These are phyloP conservation scores for Candida dubliniensis DNA, from an alignment of 1,139 yeast genomes.

Conservation along the genomic window DNA sequence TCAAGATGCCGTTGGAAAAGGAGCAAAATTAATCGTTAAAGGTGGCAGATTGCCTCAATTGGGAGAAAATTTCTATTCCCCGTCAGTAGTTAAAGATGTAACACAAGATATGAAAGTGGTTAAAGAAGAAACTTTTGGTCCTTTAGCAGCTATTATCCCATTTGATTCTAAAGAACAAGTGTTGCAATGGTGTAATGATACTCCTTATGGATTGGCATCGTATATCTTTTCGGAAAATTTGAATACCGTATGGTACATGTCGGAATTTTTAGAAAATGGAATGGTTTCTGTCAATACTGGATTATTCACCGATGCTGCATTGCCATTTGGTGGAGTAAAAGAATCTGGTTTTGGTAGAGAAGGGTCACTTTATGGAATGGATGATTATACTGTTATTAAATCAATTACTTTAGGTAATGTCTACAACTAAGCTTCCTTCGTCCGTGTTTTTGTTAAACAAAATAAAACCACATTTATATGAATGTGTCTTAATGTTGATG, in stretches of 20 bases:
- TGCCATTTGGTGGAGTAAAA: constrained; percentile 52
- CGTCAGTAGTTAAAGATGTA: constrained; percentile 42
- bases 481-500: neutral
- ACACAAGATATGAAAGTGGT: constrained; percentile 41
- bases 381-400: constrained; percentile 44
- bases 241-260: constrained; percentile 55
- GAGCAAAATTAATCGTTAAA: constrained; percentile 44
- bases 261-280: constrained; percentile 44
- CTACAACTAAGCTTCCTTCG: constrained; percentile 18
- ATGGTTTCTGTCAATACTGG: constrained; percentile 52
- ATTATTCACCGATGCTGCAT: constrained; percentile 45
- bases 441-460: too few relatives aligned
- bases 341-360: constrained; percentile 53
- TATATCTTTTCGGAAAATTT: constrained; percentile 45
- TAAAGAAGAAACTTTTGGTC: constrained; percentile 49
- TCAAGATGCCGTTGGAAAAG: constrained; percentile 42
- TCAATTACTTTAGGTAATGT: constrained; percentile 41
- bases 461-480: neutral
- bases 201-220: constrained; percentile 47
- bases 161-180: constrained; percentile 44
- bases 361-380: constrained; percentile 49
- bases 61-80: constrained; percentile 42
- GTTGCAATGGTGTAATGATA: constrained; percentile 36
- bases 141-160: constrained; percentile 43
- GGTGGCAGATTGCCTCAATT: constrained; percentile 43